Evolutionary conservation across 106 monocot genomes (phyloP).

Genomic region (Platanthera zijinensis): DNA sequence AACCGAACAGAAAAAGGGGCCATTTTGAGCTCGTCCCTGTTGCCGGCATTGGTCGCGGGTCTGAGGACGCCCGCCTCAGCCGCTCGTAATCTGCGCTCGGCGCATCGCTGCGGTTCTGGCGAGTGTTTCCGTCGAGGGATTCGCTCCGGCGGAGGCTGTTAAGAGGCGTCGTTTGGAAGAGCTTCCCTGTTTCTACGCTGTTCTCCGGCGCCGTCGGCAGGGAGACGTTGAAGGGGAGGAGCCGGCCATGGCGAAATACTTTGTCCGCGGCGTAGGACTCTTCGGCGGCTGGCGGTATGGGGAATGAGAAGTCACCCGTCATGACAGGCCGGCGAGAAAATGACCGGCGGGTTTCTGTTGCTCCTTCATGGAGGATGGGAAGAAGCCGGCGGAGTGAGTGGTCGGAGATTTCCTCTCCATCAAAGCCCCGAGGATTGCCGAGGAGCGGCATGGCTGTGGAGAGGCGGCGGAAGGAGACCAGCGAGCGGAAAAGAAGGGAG

Average conservation of each 20-base stretch:
- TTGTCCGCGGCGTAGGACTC: slow-evolving; percentile 14
- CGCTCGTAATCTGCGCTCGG: not conserved
- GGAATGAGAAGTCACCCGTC: slow-evolving; percentile 6
- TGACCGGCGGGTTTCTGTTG: not conserved
- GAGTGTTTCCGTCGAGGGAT: not conserved
- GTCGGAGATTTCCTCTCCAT: not conserved
- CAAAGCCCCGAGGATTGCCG: not conserved
- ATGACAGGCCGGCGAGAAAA: not conserved
- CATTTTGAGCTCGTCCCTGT: slow-evolving; percentile 15
- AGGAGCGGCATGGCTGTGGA: not conserved
- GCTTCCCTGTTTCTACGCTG: not conserved
- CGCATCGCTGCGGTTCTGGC: not conserved
- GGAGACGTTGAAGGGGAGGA: not conserved
- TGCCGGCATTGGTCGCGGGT: not conserved
- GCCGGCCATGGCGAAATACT: slow-evolving; percentile 2
- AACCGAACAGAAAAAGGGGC: slow-evolving; percentile 19
- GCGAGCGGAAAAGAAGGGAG: not conserved
- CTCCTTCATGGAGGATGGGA: not conserved
- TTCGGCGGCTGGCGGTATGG: not conserved
- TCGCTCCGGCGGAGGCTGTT: not conserved
- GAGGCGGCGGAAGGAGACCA: not conserved
- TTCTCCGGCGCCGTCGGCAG: not conserved
- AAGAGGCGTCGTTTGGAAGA: not conserved
- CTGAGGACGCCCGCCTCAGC: slow-evolving; percentile 12
- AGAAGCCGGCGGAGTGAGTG: not conserved